phyloP scores from a whole-genome alignment of 2,329 filamentous ascomycete genomes.

The Neurospora sp. region DNA sequence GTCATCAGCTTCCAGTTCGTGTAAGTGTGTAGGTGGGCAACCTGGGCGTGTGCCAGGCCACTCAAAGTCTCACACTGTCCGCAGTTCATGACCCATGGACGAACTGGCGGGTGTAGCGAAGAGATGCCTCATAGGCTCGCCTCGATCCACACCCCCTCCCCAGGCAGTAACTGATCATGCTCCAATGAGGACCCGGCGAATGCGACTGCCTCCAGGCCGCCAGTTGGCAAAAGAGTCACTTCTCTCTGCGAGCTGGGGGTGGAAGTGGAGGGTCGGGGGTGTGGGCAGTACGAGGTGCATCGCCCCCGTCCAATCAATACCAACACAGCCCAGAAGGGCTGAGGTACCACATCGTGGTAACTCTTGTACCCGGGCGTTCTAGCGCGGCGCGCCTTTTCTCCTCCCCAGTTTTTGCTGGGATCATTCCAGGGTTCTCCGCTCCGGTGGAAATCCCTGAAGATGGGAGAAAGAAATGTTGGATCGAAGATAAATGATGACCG shows the following conservation, averaged over 20 bases:
- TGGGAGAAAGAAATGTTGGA: background rate
- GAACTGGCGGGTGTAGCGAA: background rate
- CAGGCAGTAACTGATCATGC: background rate
- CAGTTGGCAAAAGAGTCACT: background rate
- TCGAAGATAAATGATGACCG: background rate
- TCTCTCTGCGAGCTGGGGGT: background rate
- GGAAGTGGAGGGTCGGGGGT: background rate
- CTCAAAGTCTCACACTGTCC: background rate
- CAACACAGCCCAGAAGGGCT: constrained; percentile 8
- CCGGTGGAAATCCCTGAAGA: background rate
- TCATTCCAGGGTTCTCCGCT: background rate
- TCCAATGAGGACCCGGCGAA: background rate
- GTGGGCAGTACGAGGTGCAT: background rate
- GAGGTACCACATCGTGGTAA: constrained; percentile 4
- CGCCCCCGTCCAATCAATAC: constrained; percentile 9
- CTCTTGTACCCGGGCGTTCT: background rate
- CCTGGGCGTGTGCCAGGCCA: background rate
- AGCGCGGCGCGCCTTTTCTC: background rate
- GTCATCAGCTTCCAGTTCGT: background rate
- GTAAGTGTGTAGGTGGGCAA: background rate
- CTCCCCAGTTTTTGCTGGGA: background rate
- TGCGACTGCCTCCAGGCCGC: background rate
- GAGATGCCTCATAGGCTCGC: background rate
- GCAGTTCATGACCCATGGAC: background rate
- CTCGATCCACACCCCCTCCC: background rate